Base-by-base conservation (phyloP, 352 stramenopile genomes). In the Globisporangium okanoganense region DNA sequence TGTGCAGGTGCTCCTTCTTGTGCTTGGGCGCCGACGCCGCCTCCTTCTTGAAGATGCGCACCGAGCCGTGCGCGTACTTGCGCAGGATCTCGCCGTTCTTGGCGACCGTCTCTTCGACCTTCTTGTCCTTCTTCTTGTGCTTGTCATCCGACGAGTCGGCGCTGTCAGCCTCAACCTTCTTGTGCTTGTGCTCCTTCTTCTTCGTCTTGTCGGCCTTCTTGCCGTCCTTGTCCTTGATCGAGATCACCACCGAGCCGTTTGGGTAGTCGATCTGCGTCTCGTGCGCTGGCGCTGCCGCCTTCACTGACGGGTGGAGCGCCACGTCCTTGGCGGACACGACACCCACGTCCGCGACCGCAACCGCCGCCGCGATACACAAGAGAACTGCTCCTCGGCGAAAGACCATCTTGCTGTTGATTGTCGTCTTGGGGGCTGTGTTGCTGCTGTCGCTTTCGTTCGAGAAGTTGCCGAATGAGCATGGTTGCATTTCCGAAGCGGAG, bases 21-120 rank as follows among this genome's bases (percentile, higher is more conserved):
- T 62, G 43, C 47, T 58, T 55, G 16, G 47, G 16, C 18, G 52
- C 25, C 0, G 55, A 14, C 22, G n/a, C 24, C 12, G 31, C 38
- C 14, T n/a, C 18, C 22, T 69, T 65, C 51, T 63, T 64, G 16
- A 61, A 70, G 14, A 79, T 77, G 36, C 72, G 79, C 51, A 88
- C 78, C 16, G 62, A 71, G 44, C 78, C 80, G 47, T 82, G 76
- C 1, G 76, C 58, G 69, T 88, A 88, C 57, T 78, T 70, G 43
- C 74, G 65, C 44, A 82, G 69, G 45, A 69, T 66, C 55, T 90
- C 69, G 36, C 76, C 70, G 51, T 71, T 61, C 20, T 56, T 50
- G 43, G 41, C 43, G 8, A 65, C 41, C 22, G 65, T 55, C 22
- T 54, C 24, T 20, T 44, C 33, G 22, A 53, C 58, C 48, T 73